Percentiles rank a stretch among this genome's conserved stretches.
These are phyloP conservation scores for Wickerhamomyces bisporus DNA, from an alignment of 805 yeast genomes.

Conservation along the genomic window DNA sequence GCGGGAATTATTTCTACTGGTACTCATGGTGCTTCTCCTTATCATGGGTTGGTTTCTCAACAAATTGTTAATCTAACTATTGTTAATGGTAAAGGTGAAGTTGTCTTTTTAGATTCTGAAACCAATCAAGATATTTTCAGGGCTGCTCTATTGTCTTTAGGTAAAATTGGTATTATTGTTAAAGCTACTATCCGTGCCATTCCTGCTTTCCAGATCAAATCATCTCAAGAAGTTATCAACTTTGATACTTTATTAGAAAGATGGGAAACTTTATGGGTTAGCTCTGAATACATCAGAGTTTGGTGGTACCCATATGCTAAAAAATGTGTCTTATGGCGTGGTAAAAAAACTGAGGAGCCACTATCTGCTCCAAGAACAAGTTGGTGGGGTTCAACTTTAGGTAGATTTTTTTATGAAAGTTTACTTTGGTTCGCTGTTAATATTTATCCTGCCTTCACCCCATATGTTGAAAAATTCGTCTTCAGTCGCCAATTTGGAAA, in stretches of 20 bases:
- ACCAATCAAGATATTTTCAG: conserved; percentile 68
- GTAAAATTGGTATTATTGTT: conserved; percentile 86
- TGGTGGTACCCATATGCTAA: conserved; percentile 98
- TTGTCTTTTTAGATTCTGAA: conserved; percentile 41
- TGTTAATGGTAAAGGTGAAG: conserved; percentile 71
- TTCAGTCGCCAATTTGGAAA: conserved; percentile 80
- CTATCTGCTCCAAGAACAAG: conserved; percentile 60
- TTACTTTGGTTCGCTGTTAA: conserved; percentile 76
- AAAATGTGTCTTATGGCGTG: conserved; percentile 88
- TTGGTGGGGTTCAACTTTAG: conserved; percentile 81
- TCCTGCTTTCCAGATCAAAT: conserved; percentile 76
- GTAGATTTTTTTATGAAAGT: conserved; percentile 75
- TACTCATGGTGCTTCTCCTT: conserved; percentile 93
- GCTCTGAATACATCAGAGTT: conserved; percentile 83
- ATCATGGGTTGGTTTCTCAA: conserved; percentile 84
- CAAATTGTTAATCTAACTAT: conserved; percentile 77
- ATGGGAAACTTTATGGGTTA: conserved; percentile 82
- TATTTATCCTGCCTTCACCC: conserved; percentile 71
- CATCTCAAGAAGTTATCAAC: conserved; percentile 74
- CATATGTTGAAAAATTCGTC: conserved; percentile 77
- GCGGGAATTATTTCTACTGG: conserved; percentile 98
- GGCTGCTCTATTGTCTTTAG: conserved; percentile 82
- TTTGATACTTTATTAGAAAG: conserved; percentile 65
- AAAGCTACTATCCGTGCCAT: conserved; percentile 80
- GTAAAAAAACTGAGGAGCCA: conserved; percentile 64